phyloP scores from a whole-genome alignment of 352 stramenopile species.

The Pilasporangium apinafurcum region DNA sequence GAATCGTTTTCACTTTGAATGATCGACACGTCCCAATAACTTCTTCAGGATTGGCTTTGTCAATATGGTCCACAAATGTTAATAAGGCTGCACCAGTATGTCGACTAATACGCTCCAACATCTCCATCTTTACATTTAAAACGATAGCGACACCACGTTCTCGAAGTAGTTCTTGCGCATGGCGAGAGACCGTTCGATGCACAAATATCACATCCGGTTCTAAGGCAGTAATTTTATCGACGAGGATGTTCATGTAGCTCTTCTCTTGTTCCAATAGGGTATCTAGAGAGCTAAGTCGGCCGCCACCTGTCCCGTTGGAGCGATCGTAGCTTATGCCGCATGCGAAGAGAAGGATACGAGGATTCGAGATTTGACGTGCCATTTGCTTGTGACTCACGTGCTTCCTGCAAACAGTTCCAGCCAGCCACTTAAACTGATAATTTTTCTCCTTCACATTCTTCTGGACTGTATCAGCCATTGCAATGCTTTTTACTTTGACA shows the following conservation, averaged over 20 bases:
- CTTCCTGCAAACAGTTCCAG: slow-evolving; percentile 94
- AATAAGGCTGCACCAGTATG: slow-evolving; percentile 92
- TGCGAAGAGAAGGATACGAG: slow-evolving; percentile 95
- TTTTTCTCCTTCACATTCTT: slow-evolving; percentile 70
- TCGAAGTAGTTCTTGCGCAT: slow-evolving; percentile 91
- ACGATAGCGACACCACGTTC: slow-evolving; percentile 90
- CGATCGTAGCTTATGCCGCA: slow-evolving; percentile 96
- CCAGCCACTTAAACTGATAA: slow-evolving; percentile 92
- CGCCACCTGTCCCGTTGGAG: slow-evolving; percentile 65
- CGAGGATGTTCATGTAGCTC: slow-evolving; percentile 96
- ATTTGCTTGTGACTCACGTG: slow-evolving; percentile 97
- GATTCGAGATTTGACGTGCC: slow-evolving; percentile 89
- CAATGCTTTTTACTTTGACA: slow-evolving; percentile 84
- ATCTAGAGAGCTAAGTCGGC: slow-evolving; percentile 91
- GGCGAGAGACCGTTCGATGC: slow-evolving; percentile 80
- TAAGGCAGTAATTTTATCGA: slow-evolving; percentile 94
- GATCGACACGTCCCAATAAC: slow-evolving; percentile 61
- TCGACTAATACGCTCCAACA: slow-evolving; percentile 90
- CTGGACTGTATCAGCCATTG: slow-evolving; percentile 38
- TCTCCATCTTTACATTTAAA: slow-evolving; percentile 90
- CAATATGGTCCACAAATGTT: slow-evolving; percentile 91
- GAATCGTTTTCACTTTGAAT: slow-evolving; percentile 63
- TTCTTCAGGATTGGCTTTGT: slow-evolving; percentile 34
- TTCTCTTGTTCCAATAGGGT: slow-evolving; percentile 96
- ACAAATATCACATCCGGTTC: slow-evolving; percentile 95